A percentile compares a stretch with the other conserved stretches of the same genome.
These are phyloP conservation scores for Aspergillus ustus DNA, from an alignment of 2,329 filamentous ascomycete genomes.

Conservation along the genomic window DNA sequence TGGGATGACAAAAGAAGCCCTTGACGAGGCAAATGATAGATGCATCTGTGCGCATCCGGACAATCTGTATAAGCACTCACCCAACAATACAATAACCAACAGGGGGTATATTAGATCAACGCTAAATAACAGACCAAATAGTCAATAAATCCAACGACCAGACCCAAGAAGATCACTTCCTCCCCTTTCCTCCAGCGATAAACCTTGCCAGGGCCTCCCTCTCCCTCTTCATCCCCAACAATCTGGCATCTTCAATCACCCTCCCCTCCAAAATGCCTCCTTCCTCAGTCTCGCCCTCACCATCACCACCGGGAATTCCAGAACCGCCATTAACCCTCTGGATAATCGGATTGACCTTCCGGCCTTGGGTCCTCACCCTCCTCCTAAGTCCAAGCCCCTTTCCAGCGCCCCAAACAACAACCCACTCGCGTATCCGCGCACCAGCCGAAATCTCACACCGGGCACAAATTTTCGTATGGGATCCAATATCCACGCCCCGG, in stretches of 20 bases:
- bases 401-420: conserved; percentile 71
- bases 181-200: conserved; percentile 50
- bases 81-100: background rate
- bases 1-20: too few species aligned
- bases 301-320: conserved; percentile 23
- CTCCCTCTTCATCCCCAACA: conserved; percentile 68
- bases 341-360: conserved; percentile 18
- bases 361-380: conserved; percentile 30
- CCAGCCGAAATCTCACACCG: conserved; percentile 63
- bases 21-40: background rate
- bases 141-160: background rate
- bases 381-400: conserved; percentile 41
- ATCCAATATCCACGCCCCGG: conserved; percentile 38
- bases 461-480: conserved; percentile 72
- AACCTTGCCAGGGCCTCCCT: conserved; percentile 69
- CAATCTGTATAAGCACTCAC: background rate
- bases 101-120: background rate
- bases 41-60: background rate
- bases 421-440: conserved; percentile 66
- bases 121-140: background rate
- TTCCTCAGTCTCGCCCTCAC: conserved; percentile 7
- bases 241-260: conserved; percentile 65
- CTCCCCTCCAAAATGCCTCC: conserved; percentile 55
- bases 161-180: conserved; percentile 27
- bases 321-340: conserved; percentile 14